Conservation (phyloP, 2,329 filamentous ascomycete species). For the Exserohilum rostratum region DNA sequence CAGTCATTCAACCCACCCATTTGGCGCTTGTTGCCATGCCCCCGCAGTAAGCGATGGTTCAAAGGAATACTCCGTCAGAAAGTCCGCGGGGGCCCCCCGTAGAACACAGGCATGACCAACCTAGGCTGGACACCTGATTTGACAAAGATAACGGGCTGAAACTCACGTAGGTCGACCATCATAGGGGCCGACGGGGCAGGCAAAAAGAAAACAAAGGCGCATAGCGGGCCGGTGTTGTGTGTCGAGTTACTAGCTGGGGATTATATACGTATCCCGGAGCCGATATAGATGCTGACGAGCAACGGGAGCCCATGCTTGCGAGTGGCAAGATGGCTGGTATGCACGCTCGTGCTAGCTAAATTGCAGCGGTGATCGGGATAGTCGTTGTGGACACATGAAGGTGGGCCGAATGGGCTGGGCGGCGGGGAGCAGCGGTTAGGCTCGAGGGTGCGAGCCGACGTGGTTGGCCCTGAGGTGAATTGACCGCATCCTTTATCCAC, state of each 20-base stretch:
- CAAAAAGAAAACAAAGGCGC: not conserved
- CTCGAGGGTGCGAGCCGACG: slow-evolving; percentile 7
- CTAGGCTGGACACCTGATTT: not conserved
- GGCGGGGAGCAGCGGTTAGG: slow-evolving; percentile 27
- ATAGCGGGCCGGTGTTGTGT: not conserved
- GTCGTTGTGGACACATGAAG: slow-evolving; percentile 24
- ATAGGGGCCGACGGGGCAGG: not conserved
- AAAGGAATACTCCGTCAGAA: slow-evolving; percentile 10
- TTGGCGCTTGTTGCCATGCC: slow-evolving; percentile 14
- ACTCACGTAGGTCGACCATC: not conserved
- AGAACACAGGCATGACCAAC: not conserved
- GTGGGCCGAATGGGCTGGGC: slow-evolving; percentile 24
- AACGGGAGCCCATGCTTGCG: slow-evolving; percentile 5
- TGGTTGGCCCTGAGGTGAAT: slow-evolving; percentile 20
- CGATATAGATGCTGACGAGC: slow-evolving; percentile 9
- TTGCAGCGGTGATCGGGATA: slow-evolving; percentile 26
- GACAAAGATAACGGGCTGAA: not conserved
- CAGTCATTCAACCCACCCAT: not conserved
- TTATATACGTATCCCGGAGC: not conserved
- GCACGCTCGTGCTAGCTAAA: slow-evolving; percentile 24
- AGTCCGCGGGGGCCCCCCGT: slow-evolving; percentile 11
- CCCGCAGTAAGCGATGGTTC: slow-evolving; percentile 16
- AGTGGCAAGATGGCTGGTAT: slow-evolving; percentile 21
- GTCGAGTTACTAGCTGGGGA: not conserved
- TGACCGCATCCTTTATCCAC: slow-evolving; percentile 24